Evolutionary conservation across 441 rosid species (phyloP).

Genomic region (Adansonia rubrostipa): DNA sequence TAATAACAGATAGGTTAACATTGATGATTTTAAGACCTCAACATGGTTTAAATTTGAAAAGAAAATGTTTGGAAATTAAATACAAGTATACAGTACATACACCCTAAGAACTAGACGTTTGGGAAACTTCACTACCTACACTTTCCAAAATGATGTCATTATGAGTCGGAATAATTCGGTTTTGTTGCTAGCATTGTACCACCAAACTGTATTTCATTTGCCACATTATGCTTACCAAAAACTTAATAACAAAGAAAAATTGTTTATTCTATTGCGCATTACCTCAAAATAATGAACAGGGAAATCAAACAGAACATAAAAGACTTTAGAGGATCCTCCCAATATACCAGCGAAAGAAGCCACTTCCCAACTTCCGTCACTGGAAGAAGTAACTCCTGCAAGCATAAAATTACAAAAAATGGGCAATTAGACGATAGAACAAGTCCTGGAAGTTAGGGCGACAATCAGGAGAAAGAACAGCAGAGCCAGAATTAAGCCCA

Average conservation of each 20-base stretch:
- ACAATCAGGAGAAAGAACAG: not conserved
- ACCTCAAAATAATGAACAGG: constrained; percentile 71
- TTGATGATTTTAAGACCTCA: not conserved
- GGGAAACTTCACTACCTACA: not conserved
- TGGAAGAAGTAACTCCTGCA: constrained; percentile 84
- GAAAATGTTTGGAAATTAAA: not conserved
- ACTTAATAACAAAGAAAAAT: constrained; percentile 1
- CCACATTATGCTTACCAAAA: not conserved
- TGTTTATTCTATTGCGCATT: constrained; percentile 14
- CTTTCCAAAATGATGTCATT: not conserved
- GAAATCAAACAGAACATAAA: constrained; percentile 64
- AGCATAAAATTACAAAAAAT: constrained; percentile 1
- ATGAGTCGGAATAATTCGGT: not conserved
- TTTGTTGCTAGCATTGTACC: not conserved
- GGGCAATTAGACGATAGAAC: not conserved
- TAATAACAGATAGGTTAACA: not conserved
- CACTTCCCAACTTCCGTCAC: constrained; percentile 62
- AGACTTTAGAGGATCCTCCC: constrained; percentile 85
- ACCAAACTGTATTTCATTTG: not conserved
- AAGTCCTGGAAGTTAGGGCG: not conserved
- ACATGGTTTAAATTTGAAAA: not conserved
- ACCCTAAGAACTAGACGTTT: not conserved
- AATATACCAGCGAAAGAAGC: constrained; percentile 59
- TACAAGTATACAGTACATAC: not conserved
- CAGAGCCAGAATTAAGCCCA: not conserved